Percentiles rank a stretch among this genome's conserved stretches.
These are phyloP conservation scores for Termitomyces sp. DNA, from an alignment of 768 basidiomycete species.

Conservation along the genomic window DNA sequence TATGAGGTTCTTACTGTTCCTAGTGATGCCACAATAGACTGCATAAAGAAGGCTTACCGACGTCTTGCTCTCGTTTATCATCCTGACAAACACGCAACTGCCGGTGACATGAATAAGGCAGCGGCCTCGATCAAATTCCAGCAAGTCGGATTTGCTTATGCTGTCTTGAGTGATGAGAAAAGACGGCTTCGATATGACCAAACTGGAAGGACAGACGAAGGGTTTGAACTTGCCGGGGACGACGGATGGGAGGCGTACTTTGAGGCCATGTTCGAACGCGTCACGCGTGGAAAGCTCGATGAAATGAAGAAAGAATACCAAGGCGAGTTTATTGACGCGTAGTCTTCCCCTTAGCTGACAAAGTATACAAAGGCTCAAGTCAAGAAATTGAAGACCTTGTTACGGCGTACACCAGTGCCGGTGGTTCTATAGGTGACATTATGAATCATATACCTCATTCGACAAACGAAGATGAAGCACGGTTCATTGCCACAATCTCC, in stretches of 20 bases:
- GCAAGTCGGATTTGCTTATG: slow-evolving; percentile 91
- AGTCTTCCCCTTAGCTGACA: neutral
- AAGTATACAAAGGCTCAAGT: slow-evolving; percentile 53
- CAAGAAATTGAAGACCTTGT: slow-evolving; percentile 84
- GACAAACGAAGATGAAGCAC: slow-evolving; percentile 75
- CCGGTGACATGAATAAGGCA: slow-evolving; percentile 53
- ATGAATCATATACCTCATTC: slow-evolving; percentile 86
- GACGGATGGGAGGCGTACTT: slow-evolving; percentile 97
- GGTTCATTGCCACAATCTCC: slow-evolving; percentile 69
- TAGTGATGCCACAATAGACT: slow-evolving; percentile 49
- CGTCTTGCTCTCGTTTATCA: slow-evolving; percentile 77
- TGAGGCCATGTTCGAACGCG: slow-evolving; percentile 79
- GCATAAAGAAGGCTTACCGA: slow-evolving; percentile 82
- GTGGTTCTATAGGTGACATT: slow-evolving; percentile 76
- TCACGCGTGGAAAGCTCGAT: slow-evolving; percentile 81
- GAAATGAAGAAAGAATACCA: slow-evolving; percentile 95
- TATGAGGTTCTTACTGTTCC: slow-evolving; percentile 66
- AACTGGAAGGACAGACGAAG: slow-evolving; percentile 84
- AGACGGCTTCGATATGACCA: slow-evolving; percentile 73
- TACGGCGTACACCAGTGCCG: slow-evolving; percentile 60
- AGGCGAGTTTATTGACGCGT: slow-evolving; percentile 39
- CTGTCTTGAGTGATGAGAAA: slow-evolving; percentile 77
- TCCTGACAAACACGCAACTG: slow-evolving; percentile 81
- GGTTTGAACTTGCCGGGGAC: slow-evolving; percentile 64
- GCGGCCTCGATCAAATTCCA: slow-evolving; percentile 79